Base-by-base conservation (phyloP, 2,329 filamentous ascomycete species). In the Sporothrix brunneoviolacea region DNA sequence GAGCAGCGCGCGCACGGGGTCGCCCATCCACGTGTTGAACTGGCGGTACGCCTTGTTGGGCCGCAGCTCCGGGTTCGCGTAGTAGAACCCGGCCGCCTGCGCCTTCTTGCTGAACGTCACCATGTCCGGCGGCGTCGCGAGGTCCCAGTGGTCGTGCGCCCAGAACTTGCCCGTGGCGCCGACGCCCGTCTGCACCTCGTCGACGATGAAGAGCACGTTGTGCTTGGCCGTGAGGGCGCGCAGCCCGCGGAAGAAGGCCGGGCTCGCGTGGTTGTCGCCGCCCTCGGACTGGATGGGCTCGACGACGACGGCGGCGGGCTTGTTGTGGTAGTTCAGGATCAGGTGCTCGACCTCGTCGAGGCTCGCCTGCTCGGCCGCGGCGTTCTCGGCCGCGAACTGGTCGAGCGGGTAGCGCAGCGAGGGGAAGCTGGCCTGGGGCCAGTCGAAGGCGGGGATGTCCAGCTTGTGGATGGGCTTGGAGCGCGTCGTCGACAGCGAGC, bases 1-100 rank as follows among this genome's bases (percentile, higher is more conserved):
- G 58, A 95, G 77, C 54, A 95, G 73, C 15, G 86, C 88, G 53
- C 88, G 83, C n/a, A 85, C 83, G 10, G 90, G 89, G 71, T 95
- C 90, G 61, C 90, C 90, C 85, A 95, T 94, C 89, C 89, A 95
- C 45, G 89, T 95, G 77, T 95, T 95, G 78, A 95, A 95, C 70
- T 95, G 90, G 54, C 90, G 83, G 75, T 94, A 95, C 8, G 90
- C 86, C 77, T 90, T 91, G 75, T 94, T 95, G 55, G 90, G 90
- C 10, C 87, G 78, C 58, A 95, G 76, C 35, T 80, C 82, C 8
- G 82, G 78, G 75, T 91, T 84, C 52, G 85, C 85, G 65, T 83
- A 95, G 77, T 93, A 95, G 77, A 91, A 95, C 21, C 90, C 90
- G 6, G 90, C 90, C 3, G 90, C 88, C 71, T 95, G 90, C 3